A percentile compares a stretch with the other conserved stretches of the same genome.
These are phyloP conservation scores for Tetrapyrgos nigripes DNA, from an alignment of 1,284 basidiomycete genomes.

Conservation along the genomic window DNA sequence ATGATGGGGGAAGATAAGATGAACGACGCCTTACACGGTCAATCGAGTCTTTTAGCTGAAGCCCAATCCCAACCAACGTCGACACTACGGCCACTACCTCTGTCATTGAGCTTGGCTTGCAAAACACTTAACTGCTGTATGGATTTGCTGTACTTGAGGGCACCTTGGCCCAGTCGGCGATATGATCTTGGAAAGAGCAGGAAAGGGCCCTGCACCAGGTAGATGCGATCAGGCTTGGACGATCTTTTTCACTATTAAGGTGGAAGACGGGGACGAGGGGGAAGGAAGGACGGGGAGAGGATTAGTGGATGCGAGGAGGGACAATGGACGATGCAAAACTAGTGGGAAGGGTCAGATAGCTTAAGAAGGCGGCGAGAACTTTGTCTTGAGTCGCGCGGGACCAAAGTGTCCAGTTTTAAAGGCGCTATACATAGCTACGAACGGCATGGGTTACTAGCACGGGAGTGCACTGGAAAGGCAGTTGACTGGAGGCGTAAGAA, in stretches of 20 bases:
- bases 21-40: constrained; percentile 7
- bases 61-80: constrained; percentile 12
- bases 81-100: constrained; percentile 14
- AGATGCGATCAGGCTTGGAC: neutral
- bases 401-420: neutral
- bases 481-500: neutral
- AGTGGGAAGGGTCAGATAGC: neutral
- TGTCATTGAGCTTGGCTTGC: constrained; percentile 47
- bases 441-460: neutral
- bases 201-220: neutral
- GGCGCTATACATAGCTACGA: neutral
- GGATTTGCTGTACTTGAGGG: neutral
- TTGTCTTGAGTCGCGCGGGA: neutral
- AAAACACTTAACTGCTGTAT: neutral
- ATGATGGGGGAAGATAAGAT: neutral
- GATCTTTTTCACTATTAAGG: neutral
- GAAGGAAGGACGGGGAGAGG: too few relatives aligned
- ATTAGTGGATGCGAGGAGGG: neutral
- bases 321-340: neutral
- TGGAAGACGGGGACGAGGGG: neutral
- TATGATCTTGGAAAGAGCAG: too few relatives aligned
- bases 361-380: neutral
- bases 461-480: neutral
- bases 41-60: constrained; percentile 11
- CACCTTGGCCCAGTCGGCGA: too few relatives aligned